Conservation (phyloP, 2,329 filamentous ascomycete species). For the Trichoderma sp. region DNA sequence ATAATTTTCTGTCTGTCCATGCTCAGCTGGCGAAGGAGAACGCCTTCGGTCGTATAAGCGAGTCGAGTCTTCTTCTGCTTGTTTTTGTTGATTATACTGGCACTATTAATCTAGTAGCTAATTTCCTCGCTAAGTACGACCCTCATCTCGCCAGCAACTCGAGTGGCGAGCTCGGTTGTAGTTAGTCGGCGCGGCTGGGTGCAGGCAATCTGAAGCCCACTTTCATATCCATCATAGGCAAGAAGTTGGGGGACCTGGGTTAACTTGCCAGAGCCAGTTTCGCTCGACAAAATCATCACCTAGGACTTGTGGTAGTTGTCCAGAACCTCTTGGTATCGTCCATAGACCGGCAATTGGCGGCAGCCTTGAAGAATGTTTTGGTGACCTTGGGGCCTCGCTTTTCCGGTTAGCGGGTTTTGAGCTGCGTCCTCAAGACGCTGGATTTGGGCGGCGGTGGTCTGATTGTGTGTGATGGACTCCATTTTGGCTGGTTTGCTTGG, state of each 20-base stretch:
- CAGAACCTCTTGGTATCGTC: background rate
- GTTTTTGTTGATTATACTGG: too few relatives aligned
- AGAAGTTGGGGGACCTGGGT: constrained; percentile 25
- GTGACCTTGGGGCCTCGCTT: background rate
- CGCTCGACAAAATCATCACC: constrained; percentile 24
- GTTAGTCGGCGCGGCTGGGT: constrained; percentile 68
- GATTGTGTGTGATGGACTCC: background rate
- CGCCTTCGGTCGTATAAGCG: background rate
- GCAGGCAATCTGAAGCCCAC: constrained; percentile 76
- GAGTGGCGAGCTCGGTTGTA: background rate
- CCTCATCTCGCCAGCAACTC: background rate
- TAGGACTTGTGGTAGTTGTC: constrained; percentile 23
- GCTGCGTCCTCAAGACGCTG: background rate
- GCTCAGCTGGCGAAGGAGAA: background rate
- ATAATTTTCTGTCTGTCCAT: background rate
- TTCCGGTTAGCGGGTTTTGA: background rate
- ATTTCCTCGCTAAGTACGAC: background rate
- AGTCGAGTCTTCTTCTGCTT: background rate
- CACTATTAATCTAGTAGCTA: background rate
- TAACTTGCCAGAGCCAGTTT: constrained; percentile 27
- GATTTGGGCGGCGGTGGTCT: background rate
- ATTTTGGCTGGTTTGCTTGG: background rate
- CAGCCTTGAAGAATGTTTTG: background rate
- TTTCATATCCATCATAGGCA: constrained; percentile 22
- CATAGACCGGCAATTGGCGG: background rate